phyloP scores from a whole-genome alignment of 345 rosid genomes.

The rapeseed (Brassica napus) region DNA sequence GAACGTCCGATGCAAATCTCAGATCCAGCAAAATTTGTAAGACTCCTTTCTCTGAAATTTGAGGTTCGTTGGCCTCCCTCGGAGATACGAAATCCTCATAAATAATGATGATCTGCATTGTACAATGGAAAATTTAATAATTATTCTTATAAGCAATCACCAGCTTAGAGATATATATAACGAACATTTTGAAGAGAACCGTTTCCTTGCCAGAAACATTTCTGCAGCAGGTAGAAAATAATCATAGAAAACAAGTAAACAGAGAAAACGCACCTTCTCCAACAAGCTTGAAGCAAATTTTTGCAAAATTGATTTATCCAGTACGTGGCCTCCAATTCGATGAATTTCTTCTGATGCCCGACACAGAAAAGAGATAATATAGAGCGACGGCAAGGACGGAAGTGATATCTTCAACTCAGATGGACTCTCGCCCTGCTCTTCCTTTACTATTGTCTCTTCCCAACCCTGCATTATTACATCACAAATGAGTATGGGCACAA shows the following conservation, averaged over 20 bases:
- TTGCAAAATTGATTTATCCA: constrained; percentile 80
- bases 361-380: constrained; percentile 80
- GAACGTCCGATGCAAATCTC: constrained; percentile 79
- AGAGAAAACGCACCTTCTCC: constrained; percentile 65
- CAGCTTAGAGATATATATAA: constrained; percentile 13
- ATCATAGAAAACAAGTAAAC: constrained; percentile 4
- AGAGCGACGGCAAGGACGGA: constrained; percentile 95
- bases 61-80: constrained; percentile 57
- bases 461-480: constrained; percentile 70
- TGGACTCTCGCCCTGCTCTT: constrained; percentile 69
- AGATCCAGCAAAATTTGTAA: constrained; percentile 86
- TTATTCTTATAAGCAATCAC: constrained; percentile 18
- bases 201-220: no score
- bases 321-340: constrained; percentile 96
- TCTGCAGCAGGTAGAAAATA: background rate
- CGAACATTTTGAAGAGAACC: background rate
- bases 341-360: constrained; percentile 98
- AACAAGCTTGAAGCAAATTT: constrained; percentile 68
- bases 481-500: constrained; percentile 33
- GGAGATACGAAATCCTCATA: constrained; percentile 73
- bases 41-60: constrained; percentile 93
- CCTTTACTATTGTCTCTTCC: constrained; percentile 92
- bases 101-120: constrained; percentile 67
- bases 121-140: constrained; percentile 18
- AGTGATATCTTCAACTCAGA: constrained; percentile 89